These are phyloP conservation scores for Colletotrichum simmondsii DNA, from an alignment of 2,329 filamentous ascomycete species.

Conservation along the genomic window DNA sequence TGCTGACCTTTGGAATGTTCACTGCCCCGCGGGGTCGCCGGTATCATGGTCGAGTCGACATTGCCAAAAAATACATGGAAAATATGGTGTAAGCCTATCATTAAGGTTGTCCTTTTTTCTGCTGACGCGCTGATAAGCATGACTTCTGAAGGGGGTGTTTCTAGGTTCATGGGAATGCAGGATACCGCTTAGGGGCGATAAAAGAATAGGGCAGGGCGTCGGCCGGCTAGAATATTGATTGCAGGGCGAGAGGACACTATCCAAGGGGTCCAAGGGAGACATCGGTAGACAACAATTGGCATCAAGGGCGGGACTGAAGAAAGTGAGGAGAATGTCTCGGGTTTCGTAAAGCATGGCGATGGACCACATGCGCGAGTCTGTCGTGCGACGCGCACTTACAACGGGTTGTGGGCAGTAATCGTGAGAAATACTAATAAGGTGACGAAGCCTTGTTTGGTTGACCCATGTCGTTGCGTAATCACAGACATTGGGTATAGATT, in stretches of 20 bases:
- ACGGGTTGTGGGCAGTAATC: too few relatives aligned
- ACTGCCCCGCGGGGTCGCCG: constrained; percentile 52
- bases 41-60: constrained; percentile 57
- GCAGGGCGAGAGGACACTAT: constrained; percentile 55
- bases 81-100: constrained; percentile 41
- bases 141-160: constrained; percentile 42
- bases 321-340: constrained; percentile 15
- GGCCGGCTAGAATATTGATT: constrained; percentile 51
- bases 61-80: constrained; percentile 49
- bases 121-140: constrained; percentile 46
- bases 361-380: not conserved
- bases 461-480: not conserved
- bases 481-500: not conserved
- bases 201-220: constrained; percentile 46
- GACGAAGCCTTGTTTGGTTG: not conserved
- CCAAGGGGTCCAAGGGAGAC: constrained; percentile 50
- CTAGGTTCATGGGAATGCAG: constrained; percentile 44
- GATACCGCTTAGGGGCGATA: constrained; percentile 46
- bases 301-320: constrained; percentile 43
- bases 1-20: constrained; percentile 52
- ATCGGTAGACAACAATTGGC: constrained; percentile 45
- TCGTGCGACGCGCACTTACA: not conserved
- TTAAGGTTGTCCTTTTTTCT: constrained; percentile 31
- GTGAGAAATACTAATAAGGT: not conserved
- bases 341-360: constrained; percentile 2